Evolutionary conservation across 768 basidiomycete species (phyloP).

Genomic region (Hypholoma fasciculare): DNA sequence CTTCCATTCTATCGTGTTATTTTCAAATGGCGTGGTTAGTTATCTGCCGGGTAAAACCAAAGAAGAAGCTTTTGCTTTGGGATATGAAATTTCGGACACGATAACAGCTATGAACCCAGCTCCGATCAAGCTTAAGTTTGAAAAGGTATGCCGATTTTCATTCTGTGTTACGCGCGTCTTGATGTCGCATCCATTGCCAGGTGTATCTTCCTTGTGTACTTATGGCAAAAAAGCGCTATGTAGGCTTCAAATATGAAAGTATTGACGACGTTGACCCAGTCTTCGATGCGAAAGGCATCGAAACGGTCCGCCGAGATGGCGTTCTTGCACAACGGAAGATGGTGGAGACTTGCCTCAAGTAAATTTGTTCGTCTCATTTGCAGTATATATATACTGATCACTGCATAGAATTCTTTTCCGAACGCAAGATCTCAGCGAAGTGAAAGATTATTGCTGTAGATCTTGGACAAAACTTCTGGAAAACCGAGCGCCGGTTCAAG

Average conservation of each 20-base stretch:
- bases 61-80: constrained; percentile 91
- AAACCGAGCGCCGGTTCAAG: constrained; percentile 80
- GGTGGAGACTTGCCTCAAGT: constrained; percentile 90
- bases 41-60: constrained; percentile 89
- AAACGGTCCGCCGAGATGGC: constrained; percentile 93
- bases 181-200: constrained; percentile 40
- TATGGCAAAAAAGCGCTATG: constrained; percentile 98
- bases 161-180: neutral
- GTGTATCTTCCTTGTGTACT: constrained; percentile 94
- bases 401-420: constrained; percentile 80
- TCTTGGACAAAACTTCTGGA: constrained; percentile 87
- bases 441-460: constrained; percentile 84
- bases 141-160: constrained; percentile 65
- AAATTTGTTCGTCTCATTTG: constrained; percentile 12
- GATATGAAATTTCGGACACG: constrained; percentile 87
- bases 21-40: constrained; percentile 23
- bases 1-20: neutral
- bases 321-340: constrained; percentile 91
- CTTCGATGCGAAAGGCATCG: constrained; percentile 98
- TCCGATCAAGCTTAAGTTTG: constrained; percentile 96
- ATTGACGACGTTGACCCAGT: constrained; percentile 74
- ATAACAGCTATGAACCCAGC: constrained; percentile 86
- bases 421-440: constrained; percentile 82
- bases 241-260: constrained; percentile 93
- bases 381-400: neutral